Percentiles rank a stretch among this genome's conserved stretches.
Evolutionary conservation across 2,329 filamentous ascomycete species (phyloP).

Genomic region (Aspergillus jensenii): DNA sequence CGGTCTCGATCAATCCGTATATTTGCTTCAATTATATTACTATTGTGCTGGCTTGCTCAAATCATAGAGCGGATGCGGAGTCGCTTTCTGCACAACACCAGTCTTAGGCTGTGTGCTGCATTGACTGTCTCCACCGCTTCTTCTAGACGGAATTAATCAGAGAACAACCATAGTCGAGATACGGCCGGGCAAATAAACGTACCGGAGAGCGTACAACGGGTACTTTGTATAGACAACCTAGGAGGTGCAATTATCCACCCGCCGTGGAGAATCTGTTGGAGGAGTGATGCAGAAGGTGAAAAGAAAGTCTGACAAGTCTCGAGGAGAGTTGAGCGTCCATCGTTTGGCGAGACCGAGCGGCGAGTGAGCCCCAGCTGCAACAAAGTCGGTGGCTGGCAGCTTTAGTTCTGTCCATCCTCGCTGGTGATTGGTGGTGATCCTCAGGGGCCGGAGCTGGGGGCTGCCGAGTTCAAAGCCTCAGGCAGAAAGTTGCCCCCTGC

Average conservation of each 20-base stretch:
- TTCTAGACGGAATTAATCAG: constrained; percentile 1
- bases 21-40: background rate
- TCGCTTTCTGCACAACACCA: constrained; percentile 18
- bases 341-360: constrained; percentile 1
- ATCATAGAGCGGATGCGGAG: constrained; percentile 17
- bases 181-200: background rate
- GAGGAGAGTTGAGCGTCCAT: background rate
- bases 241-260: constrained; percentile 2
- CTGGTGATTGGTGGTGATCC: constrained; percentile 14
- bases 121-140: constrained; percentile 17
- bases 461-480: constrained; percentile 2
- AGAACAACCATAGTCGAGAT: background rate
- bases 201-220: background rate
- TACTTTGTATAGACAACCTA: constrained; percentile 1
- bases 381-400: constrained; percentile 25
- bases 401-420: constrained; percentile 2
- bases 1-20: background rate
- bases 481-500: background rate
- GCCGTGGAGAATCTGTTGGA: background rate
- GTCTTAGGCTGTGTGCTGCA: constrained; percentile 18
- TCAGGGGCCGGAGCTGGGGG: constrained; percentile 15
- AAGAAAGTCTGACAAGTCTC: constrained; percentile 2
- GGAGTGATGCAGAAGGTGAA: background rate
- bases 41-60: constrained; percentile 7
- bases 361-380: constrained; percentile 3